Evolutionary conservation across 495 filamentous ascomycete species (phyloP).

Genomic region (Penicillium waksmanii): DNA sequence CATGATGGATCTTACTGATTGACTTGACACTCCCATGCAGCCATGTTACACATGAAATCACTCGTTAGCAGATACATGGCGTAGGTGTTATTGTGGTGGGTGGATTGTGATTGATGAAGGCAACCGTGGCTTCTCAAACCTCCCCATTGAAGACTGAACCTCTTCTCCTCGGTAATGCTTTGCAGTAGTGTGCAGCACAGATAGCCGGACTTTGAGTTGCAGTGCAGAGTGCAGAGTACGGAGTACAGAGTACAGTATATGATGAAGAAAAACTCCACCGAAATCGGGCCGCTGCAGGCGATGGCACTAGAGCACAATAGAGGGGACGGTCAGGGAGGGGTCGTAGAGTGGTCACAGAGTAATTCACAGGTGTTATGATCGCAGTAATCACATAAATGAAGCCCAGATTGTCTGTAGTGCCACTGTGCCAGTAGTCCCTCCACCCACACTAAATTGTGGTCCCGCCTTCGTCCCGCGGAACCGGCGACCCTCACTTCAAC

Average conservation of each 20-base stretch:
- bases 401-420: background rate
- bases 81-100: background rate
- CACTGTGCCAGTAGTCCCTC: too few species aligned
- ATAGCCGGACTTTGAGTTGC: background rate
- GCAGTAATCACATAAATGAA: background rate
- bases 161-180: background rate
- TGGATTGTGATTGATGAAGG: background rate
- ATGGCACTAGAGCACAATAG: conserved; percentile 2
- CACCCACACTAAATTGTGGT: background rate
- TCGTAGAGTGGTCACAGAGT: background rate
- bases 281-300: conserved; percentile 15
- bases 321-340: conserved; percentile 3
- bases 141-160: too few species aligned
- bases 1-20: background rate
- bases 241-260: background rate
- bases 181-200: conserved; percentile 5
- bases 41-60: background rate
- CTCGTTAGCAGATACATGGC: too few species aligned
- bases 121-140: background rate
- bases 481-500: conserved; percentile 13
- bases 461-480: conserved; percentile 31
- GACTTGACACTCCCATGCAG: background rate
- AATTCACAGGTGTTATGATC: background rate
- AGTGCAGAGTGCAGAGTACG: background rate
- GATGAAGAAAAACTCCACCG: conserved; percentile 6